phyloP scores from a whole-genome alignment of 345 rosid species.

The Salix exigua region DNA sequence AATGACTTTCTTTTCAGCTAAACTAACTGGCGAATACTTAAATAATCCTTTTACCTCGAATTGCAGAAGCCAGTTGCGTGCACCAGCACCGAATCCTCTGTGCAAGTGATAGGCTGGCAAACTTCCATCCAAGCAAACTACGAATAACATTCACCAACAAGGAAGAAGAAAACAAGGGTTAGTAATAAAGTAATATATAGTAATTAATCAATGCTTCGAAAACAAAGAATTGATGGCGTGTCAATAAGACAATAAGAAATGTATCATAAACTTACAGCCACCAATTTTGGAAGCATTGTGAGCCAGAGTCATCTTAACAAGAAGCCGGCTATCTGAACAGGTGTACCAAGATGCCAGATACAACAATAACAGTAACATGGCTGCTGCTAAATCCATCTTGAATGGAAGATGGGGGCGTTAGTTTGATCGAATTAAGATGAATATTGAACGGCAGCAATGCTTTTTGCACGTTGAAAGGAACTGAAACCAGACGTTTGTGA shows the following conservation, averaged over 20 bases:
- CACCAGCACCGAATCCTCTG: constrained; percentile 79
- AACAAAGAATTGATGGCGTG: background rate
- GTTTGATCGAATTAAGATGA: background rate
- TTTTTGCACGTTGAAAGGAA: background rate
- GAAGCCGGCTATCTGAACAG: constrained; percentile 31
- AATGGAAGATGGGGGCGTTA: background rate
- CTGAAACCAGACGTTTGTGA: background rate
- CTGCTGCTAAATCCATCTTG: constrained; percentile 1
- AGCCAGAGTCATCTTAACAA: constrained; percentile 74
- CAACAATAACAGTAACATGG: constrained; percentile 21
- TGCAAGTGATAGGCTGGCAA: constrained; percentile 80
- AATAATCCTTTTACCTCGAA: constrained; percentile 55
- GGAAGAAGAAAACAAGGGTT: background rate
- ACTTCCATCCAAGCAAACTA: constrained; percentile 96
- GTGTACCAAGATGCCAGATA: constrained; percentile 13
- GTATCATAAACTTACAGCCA: constrained; percentile 44
- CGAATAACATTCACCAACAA: constrained; percentile 8
- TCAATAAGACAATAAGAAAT: background rate
- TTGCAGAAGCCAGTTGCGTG: constrained; percentile 76
- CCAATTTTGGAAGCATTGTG: constrained; percentile 52
- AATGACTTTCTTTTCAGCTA: no score
- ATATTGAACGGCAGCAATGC: background rate
- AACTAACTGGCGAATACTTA: no score
- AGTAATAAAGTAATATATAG: background rate
- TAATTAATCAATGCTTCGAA: background rate